Base-by-base conservation (phyloP, 345 rosid species). In the Eutrema japonicum region DNA sequence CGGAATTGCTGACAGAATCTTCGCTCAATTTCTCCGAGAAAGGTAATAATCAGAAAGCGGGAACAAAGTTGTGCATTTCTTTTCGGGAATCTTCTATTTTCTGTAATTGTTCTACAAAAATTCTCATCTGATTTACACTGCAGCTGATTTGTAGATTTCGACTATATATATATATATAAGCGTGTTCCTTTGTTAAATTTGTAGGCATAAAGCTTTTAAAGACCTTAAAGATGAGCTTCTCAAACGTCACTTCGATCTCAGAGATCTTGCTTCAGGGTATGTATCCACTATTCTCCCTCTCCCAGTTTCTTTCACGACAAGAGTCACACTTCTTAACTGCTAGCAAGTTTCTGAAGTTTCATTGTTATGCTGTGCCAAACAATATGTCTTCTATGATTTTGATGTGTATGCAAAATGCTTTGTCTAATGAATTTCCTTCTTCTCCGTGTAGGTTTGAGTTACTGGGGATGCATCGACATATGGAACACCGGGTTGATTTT, bases 1-100 rank as follows among this genome's bases (percentile, higher is more conserved):
- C 35, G 93, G 89, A 70, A 75, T 94, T 79, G 67, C 93, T 66
- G 97, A 94, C 61, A 91, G 88, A 68, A 80, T 80, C 58, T 89
- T 89, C 68, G 89, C 93, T 74, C 90, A 88, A 73, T 94, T 87
- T 83, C 96, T 91, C 63, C 91, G 97, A 18, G 98, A 94, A 82
- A 91, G 98, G 98, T 94, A 54, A 27, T 47, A 13, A 51, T 46
- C 11, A 47, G 30, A 30, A 64, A 1, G 14, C 12, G 14, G 18
- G 13, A 36, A 65, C 11, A 56, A 14, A 60, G 9, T 61, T 51
- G 30, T 51, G 49, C 18, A 54, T 68, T 40, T 27, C 29, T 59
- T 27, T 10, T 11, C 2, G 2, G 0, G 26, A 45, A 62, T 41
- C 22, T 13, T 22, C 3, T 37, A 7, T 1, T 37, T 8, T 10